Evolutionary conservation across 805 yeast genomes (phyloP).

Genomic region (Kluyveromyces wickerhamii): DNA sequence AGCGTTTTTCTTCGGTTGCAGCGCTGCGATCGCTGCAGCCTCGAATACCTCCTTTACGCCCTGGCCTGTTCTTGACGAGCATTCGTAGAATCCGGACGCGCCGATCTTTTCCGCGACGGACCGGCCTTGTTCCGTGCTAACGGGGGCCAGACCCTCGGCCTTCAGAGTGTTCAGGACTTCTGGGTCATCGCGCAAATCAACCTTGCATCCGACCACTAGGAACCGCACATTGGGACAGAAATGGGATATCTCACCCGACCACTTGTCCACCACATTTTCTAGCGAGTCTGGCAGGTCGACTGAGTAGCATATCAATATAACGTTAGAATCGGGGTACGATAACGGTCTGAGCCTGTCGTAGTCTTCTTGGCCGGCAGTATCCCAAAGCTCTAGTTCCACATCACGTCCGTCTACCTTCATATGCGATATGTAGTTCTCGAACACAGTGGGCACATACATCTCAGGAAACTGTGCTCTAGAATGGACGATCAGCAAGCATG

Average conservation of each 20-base stretch:
- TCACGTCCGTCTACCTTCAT: slow-evolving; percentile 85
- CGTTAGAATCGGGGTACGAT: slow-evolving; percentile 90
- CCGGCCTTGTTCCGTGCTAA: slow-evolving; percentile 43
- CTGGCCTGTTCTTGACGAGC: slow-evolving; percentile 85
- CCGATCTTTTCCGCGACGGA: slow-evolving; percentile 67
- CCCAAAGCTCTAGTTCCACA: slow-evolving; percentile 92
- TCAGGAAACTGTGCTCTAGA: slow-evolving; percentile 88
- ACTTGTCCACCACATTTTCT: slow-evolving; percentile 88
- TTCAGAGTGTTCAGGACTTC: slow-evolving; percentile 65
- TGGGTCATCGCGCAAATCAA: slow-evolving; percentile 78
- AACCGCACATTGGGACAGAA: slow-evolving; percentile 92
- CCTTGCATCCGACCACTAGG: slow-evolving; percentile 85
- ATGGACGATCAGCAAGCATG: slow-evolving; percentile 78
- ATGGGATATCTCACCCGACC: slow-evolving; percentile 89
- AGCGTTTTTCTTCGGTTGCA: too few relatives aligned
- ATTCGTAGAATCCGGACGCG: slow-evolving; percentile 73
- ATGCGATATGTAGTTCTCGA: slow-evolving; percentile 95
- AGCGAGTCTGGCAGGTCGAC: slow-evolving; percentile 86
- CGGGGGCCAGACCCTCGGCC: slow-evolving; percentile 28
- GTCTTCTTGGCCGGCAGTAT: slow-evolving; percentile 98
- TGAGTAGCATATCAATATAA: slow-evolving; percentile 82
- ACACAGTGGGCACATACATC: slow-evolving; percentile 91
- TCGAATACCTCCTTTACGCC: slow-evolving; percentile 91
- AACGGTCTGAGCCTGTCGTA: slow-evolving; percentile 88
- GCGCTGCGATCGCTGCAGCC: slow-evolving; percentile 84